These are phyloP conservation scores for Zostera marina DNA, from an alignment of 116 monocot genomes.

Conservation along the genomic window DNA sequence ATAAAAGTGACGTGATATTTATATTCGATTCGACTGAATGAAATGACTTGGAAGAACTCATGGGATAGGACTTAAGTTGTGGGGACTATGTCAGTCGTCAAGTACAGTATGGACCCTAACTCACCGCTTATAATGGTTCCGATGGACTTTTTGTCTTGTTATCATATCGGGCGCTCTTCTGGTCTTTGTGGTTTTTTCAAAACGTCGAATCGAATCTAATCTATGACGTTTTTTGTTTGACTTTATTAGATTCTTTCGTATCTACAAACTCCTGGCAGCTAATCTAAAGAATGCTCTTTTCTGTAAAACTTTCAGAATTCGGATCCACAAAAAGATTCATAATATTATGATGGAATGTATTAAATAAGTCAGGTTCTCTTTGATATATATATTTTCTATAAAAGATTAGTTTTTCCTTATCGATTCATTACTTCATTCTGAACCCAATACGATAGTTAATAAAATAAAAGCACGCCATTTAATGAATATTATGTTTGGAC, in stretches of 20 bases:
- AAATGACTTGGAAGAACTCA: neutral
- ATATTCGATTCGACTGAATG: neutral
- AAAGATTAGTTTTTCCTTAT: too few species aligned
- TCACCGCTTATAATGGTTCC: slow-evolving; percentile 5
- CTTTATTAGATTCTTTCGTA: neutral
- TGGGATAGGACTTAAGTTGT: neutral
- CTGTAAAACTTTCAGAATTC: neutral
- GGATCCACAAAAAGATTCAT: neutral
- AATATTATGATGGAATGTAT: neutral
- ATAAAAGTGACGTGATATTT: too few species aligned
- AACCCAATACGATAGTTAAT: too few species aligned
- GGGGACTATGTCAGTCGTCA: neutral
- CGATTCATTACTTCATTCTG: too few species aligned
- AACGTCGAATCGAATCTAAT: slow-evolving; percentile 7
- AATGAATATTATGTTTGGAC: too few species aligned
- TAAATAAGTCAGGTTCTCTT: too few species aligned
- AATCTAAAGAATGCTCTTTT: neutral
- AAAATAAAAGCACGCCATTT: too few species aligned
- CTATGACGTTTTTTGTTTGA: neutral
- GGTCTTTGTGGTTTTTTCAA: neutral
- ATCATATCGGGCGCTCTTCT: neutral
- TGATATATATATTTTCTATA: too few species aligned
- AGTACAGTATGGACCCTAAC: slow-evolving; percentile 4
- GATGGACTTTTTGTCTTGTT: neutral
- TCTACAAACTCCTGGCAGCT: neutral